phyloP scores from a whole-genome alignment of 1,139 yeast genomes.

The Arxiozyma bovina region DNA sequence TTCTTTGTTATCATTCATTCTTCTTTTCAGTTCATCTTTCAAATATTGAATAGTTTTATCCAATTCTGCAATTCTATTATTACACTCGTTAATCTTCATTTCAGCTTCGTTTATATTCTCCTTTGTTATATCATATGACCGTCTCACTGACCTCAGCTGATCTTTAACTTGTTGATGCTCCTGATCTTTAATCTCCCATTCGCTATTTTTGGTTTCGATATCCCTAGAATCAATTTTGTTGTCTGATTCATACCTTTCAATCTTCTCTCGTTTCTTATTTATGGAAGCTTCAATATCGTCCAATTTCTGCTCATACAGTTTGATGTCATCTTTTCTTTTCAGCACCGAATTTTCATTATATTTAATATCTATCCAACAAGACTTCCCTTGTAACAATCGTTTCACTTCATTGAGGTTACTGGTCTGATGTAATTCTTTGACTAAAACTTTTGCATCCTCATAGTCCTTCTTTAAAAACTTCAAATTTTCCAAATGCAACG shows the following conservation, averaged over 20 bases:
- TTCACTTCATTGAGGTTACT: constrained; percentile 38
- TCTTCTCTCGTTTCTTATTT: constrained; percentile 17
- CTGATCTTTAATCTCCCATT: constrained; percentile 20
- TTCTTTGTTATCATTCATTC: constrained; percentile 28
- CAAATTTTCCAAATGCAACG: constrained; percentile 23
- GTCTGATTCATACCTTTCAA: constrained; percentile 19
- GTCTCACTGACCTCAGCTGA: constrained; percentile 16
- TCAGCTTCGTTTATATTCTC: constrained; percentile 26
- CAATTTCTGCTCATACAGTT: constrained; percentile 21
- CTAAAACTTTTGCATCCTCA: constrained; percentile 31
- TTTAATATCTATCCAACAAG: constrained; percentile 48
- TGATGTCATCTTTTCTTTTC: constrained; percentile 23
- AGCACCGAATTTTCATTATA: constrained; percentile 24
- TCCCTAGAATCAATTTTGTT: constrained; percentile 14
- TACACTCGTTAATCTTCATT: constrained; percentile 28
- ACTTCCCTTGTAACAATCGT: constrained; percentile 47
- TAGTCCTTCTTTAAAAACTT: constrained; percentile 27
- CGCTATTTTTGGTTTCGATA: constrained; percentile 23
- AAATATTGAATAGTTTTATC: constrained; percentile 37
- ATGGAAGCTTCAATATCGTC: constrained; percentile 21
- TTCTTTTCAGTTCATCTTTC: constrained; percentile 24
- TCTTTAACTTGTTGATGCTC: constrained; percentile 22
- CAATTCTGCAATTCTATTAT: constrained; percentile 32
- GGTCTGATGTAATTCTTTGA: constrained; percentile 27
- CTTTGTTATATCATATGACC: constrained; percentile 17